Base-by-base conservation (phyloP, 805 yeast species). In the Lachancea lanzarotensis region DNA sequence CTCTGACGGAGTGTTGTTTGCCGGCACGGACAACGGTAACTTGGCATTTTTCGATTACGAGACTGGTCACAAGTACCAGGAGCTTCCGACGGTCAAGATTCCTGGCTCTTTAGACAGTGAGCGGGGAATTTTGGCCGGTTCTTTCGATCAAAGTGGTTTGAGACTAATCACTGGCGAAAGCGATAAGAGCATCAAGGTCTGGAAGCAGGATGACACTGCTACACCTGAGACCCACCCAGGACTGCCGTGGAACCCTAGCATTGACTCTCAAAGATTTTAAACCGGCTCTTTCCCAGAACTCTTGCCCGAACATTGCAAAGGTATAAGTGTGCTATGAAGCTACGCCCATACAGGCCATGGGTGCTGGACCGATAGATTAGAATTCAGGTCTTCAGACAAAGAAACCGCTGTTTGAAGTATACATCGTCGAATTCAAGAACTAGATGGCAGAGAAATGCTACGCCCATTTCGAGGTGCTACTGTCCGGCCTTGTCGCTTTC, bases 111-210 rank as follows among this genome's bases (percentile, higher is more conserved):
- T 76, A 15, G 80, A 75, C 6, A 72, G 86, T 40, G 89, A 82
- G 52, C 66, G 70, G 22, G 83, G 95, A 8, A 77, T 91, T 5
- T 70, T 82, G 51, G 73, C 88, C 9, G 76, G 89, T 33, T 60
- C 78, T 1, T 88, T 88, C 61, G 97, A 93, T 62, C 68, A 72
- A 60, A 80, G 88, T 47, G 96, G 97, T 0, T 65, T 80, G 53
- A 74, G 96, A 38, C 66, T 93, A 46, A 74, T 93, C 17, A 86
- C 96, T 1, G 88, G 96, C 40, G 95, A 86, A 55, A 80, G 86
- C n/a, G 98, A 91, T 64, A 90, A 90, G 59, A 80, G 85, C 59
- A 77, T 87, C 33, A 85, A 83, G 59, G 69, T 86, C 1, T 87
- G 93, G 91, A 74, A 69, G 41, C 77, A 75, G 48, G 70, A 64